phyloP scores from a whole-genome alignment of 2,329 filamentous ascomycete genomes.

The Fusarium sambucinum region DNA sequence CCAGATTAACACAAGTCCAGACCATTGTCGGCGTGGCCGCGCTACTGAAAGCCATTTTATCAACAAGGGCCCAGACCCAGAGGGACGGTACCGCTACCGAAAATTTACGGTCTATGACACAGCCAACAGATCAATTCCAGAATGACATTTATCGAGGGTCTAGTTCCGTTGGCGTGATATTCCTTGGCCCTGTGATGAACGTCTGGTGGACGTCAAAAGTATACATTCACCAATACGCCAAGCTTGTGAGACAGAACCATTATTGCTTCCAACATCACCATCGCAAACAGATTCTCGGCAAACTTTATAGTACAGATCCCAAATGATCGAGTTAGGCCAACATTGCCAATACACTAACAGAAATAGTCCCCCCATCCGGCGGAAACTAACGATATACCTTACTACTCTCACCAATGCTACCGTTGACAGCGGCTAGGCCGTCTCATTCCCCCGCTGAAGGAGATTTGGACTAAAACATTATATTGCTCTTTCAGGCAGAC shows the following conservation, averaged over 20 bases:
- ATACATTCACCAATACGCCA: too few relatives aligned
- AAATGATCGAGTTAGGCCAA: neutral
- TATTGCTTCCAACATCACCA: neutral
- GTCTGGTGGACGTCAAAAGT: too few relatives aligned
- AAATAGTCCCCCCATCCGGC: neutral
- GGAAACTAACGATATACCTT: slow-evolving; percentile 9
- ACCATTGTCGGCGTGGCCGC: slow-evolving; percentile 11
- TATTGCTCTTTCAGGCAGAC: neutral
- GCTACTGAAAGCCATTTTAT: slow-evolving; percentile 1
- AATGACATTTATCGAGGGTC: neutral
- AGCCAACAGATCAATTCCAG: neutral
- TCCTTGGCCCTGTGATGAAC: neutral
- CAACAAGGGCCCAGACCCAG: neutral
- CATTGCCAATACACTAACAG: neutral
- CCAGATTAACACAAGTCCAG: neutral
- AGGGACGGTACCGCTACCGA: neutral
- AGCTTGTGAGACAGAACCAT: neutral
- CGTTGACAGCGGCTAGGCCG: slow-evolving; percentile 20
- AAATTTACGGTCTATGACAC: neutral
- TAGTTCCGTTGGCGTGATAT: neutral
- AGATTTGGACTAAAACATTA: slow-evolving; percentile 6
- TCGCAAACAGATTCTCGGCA: neutral
- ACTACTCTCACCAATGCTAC: slow-evolving; percentile 10
- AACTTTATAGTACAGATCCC: neutral
- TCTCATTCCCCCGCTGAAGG: neutral